These are phyloP conservation scores for Noccaea caerulescens DNA, from an alignment of 345 rosid genomes.

Conservation along the genomic window DNA sequence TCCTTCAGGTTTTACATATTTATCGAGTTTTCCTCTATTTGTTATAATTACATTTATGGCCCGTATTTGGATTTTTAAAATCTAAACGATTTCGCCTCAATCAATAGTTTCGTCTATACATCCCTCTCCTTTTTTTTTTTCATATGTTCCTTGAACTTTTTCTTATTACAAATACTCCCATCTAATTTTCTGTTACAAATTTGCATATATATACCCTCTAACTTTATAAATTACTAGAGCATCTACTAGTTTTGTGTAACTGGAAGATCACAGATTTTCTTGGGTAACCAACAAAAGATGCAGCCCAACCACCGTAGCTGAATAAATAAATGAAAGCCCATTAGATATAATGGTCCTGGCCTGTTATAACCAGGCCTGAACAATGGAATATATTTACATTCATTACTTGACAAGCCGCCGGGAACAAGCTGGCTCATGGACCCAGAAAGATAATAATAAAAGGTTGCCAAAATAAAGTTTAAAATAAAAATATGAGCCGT, in stretches of 20 bases:
- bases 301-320: constrained; percentile 1
- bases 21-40: not conserved
- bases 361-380: not conserved
- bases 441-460: not conserved
- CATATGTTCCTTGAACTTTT: not conserved
- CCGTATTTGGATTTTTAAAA: not conserved
- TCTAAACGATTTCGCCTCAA: too few relatives aligned
- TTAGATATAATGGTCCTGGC: not conserved
- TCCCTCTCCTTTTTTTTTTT: not conserved
- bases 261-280: not conserved
- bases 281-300: not conserved
- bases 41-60: not conserved
- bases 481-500: too few relatives aligned
- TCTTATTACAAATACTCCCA: not conserved
- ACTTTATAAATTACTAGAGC: not conserved
- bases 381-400: not conserved
- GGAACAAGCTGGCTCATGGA: constrained; percentile 27
- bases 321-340: not conserved
- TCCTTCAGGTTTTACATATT: not conserved
- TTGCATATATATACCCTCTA: too few relatives aligned
- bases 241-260: too few relatives aligned
- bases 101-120: not conserved
- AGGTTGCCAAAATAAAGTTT: too few relatives aligned
- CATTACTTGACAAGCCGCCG: too few relatives aligned
- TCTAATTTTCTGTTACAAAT: too few relatives aligned